These are phyloP conservation scores for Nothophytophthora sp. DNA, from an alignment of 352 stramenopile species.

Conservation along the genomic window DNA sequence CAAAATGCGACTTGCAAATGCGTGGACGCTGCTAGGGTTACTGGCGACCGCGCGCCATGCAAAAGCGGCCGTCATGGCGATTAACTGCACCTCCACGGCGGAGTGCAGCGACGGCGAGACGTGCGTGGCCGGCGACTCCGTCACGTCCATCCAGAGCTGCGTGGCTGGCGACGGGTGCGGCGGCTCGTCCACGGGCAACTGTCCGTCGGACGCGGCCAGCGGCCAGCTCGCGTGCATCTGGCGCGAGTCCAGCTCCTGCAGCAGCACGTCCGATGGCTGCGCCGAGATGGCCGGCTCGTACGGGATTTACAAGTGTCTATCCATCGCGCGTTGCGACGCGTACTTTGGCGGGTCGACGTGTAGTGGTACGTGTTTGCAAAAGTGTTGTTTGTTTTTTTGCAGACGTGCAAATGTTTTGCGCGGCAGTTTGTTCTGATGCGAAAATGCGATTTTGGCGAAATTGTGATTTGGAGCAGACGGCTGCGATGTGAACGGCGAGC, in stretches of 20 bases:
- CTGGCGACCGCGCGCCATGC: too few species aligned
- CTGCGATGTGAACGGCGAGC: constrained; percentile 44
- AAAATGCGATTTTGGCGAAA: too few species aligned
- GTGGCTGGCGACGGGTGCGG: constrained; percentile 61
- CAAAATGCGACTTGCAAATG: too few species aligned
- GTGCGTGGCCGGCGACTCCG: constrained; percentile 77
- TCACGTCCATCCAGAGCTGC: constrained; percentile 60
- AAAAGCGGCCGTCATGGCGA: too few species aligned
- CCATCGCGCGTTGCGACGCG: constrained; percentile 69
- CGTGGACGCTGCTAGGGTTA: too few species aligned
- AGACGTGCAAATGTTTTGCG: too few species aligned
- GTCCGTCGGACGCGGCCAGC: constrained; percentile 52
- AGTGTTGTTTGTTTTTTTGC: too few species aligned
- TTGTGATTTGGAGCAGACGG: constrained; percentile 26
- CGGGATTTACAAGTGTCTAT: constrained; percentile 85
- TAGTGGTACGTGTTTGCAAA: constrained; percentile 62
- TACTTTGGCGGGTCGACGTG: constrained; percentile 59
- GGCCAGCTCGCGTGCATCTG: constrained; percentile 76
- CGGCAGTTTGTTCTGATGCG: too few species aligned
- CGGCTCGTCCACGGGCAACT: constrained; percentile 48
- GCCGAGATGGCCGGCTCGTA: constrained; percentile 22
- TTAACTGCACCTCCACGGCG: constrained; percentile 53
- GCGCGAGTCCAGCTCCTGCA: constrained; percentile 20
- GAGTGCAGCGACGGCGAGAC: constrained; percentile 67
- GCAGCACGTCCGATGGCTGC: constrained; percentile 20